Evolutionary conservation across 2,329 filamentous ascomycete species (phyloP), one percentile per base, ranked within the genome.

Genomic region (Pseudogymnoascus sp.): DNA sequence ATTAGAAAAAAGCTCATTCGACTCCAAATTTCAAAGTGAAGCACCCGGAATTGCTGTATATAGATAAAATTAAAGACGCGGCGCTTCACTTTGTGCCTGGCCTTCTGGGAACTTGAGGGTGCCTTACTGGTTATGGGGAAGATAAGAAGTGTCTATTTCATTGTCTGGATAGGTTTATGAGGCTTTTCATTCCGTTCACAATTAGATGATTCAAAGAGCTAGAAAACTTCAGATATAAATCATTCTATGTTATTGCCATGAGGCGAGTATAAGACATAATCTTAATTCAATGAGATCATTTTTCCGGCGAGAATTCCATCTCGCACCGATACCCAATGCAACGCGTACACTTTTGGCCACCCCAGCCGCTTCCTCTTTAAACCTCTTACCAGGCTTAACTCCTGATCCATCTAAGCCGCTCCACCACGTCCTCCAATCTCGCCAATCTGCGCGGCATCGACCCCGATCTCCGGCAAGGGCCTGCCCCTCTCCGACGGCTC

Each of bases 381-480:
- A 18, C n/a, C 6, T 54, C 47, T 8, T 8, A n/a, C 1, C 34
- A 80, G 74, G 3, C 73, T 72, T 51, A 61, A 18, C 8, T 12
- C 21, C 12, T 12, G 10, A 39, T 16, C 31, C 59, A 42, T 5
- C 8, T 39, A 45, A 51, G 60, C 61, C 37, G 60, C 64, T 57
- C 47, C 64, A 62, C 65, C 65, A 37, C 65, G 65, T 5, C 65
- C 65, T 21, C 65, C 65, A 23, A 66, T 45, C 42, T 39, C 60
- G 5, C 63, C 42, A 29, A 59, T 47, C 62, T 65, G 61, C 36
- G 23, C 64, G 10, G 31, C 54, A 64, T 51, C 61, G 10, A 63
- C 23, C 6, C 63, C 62, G 57, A 64, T 29, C 16, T 54, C 64
- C 7, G 66, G 67, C 37, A 67, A 40, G 37, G 61, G 36, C 62